Evolutionary conservation across 345 rosid species (phyloP).

Genomic region (Viola odorata): DNA sequence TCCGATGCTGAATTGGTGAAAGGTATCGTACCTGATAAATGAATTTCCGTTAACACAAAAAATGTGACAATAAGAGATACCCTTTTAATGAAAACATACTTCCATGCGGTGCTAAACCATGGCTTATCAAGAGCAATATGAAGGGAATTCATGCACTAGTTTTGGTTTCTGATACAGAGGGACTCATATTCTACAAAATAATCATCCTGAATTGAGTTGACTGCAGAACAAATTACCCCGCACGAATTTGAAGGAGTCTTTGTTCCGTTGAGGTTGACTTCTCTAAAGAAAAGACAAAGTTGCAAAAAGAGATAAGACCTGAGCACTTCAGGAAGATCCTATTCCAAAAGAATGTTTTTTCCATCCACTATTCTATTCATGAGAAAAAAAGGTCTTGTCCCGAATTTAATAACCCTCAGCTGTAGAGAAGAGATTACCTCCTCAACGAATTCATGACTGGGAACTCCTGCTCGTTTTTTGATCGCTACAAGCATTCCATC

Average conservation of each 20-base stretch:
- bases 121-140: not conserved
- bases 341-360: too few species aligned
- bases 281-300: too few species aligned
- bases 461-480: constrained; percentile 67
- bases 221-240: not conserved
- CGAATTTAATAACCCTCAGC: not conserved
- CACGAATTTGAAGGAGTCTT: not conserved
- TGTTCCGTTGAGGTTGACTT: constrained; percentile 1
- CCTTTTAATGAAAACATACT: too few species aligned
- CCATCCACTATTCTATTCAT: not conserved
- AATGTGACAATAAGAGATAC: constrained; percentile 8
- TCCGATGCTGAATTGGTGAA: constrained; percentile 77
- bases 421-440: constrained; percentile 45
- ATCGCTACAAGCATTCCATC: constrained; percentile 89
- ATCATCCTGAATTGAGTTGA: not conserved
- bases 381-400: not conserved
- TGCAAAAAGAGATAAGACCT: too few species aligned
- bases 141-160: constrained; percentile 5
- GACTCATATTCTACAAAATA: not conserved
- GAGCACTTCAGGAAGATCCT: too few species aligned
- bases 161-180: not conserved
- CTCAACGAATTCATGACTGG: constrained; percentile 69
- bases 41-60: constrained; percentile 15
- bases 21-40: constrained; percentile 66
- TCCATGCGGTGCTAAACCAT: too few species aligned